These are phyloP conservation scores for Boletus vinaceobasis DNA, from an alignment of 768 basidiomycete genomes.

Conservation along the genomic window DNA sequence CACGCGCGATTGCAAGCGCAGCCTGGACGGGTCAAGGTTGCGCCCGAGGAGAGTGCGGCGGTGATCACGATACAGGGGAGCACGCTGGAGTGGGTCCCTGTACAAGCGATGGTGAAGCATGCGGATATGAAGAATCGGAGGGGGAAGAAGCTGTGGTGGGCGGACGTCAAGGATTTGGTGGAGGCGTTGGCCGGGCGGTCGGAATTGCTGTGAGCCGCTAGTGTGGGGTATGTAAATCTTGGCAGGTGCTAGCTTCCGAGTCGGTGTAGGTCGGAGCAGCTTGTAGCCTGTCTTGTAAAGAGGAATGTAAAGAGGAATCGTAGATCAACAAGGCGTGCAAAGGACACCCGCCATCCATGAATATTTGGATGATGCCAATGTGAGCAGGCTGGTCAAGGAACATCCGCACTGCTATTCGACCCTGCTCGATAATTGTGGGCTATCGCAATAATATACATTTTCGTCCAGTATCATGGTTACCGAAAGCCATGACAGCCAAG, in stretches of 20 bases:
- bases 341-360: no score
- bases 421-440: no score
- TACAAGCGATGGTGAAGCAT: slow-evolving; percentile 77
- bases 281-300: not conserved
- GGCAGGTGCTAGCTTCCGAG: not conserved
- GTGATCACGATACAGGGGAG: slow-evolving; percentile 91
- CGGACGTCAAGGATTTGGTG: slow-evolving; percentile 58
- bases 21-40: slow-evolving; percentile 50
- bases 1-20: slow-evolving; percentile 55
- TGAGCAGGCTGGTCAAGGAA: no score
- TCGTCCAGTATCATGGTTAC: no score
- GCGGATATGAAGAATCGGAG: slow-evolving; percentile 91
- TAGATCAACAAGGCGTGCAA: no score
- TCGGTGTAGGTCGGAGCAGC: not conserved
- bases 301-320: no score
- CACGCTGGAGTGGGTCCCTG: slow-evolving; percentile 76
- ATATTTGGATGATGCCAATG: no score
- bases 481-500: no score
- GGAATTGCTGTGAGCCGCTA: slow-evolving; percentile 41
- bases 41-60: slow-evolving; percentile 66
- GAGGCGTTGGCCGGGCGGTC: slow-evolving; percentile 70
- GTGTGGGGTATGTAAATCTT: not conserved
- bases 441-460: no score
- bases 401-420: no score
- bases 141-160: slow-evolving; percentile 82